A percentile compares a stretch with the other conserved stretches of the same genome.
These are phyloP conservation scores for Amaranthus palmeri DNA, from an alignment of 148 eudicot genomes.

Conservation along the genomic window DNA sequence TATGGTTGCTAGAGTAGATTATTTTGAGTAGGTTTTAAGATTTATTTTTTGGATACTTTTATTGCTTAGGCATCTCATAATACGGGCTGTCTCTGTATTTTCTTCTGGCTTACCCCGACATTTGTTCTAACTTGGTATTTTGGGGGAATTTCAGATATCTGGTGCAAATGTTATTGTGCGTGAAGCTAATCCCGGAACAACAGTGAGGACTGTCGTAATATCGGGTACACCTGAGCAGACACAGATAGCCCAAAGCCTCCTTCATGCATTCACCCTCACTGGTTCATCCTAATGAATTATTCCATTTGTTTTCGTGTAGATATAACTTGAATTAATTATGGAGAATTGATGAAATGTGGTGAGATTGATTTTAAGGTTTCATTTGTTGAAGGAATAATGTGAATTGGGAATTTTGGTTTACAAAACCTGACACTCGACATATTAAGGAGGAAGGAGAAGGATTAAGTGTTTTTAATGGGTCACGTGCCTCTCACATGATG, in stretches of 20 bases:
- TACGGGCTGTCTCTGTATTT: neutral
- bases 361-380: too few species aligned
- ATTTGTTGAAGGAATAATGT: too few species aligned
- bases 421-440: too few species aligned
- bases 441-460: too few species aligned
- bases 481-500: too few species aligned
- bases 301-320: neutral
- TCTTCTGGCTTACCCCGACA: neutral
- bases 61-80: neutral
- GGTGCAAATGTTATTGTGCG: constrained; percentile 67
- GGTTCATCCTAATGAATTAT: constrained; percentile 32
- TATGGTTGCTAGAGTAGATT: neutral
- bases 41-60: neutral
- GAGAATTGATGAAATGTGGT: too few species aligned
- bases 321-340: too few species aligned
- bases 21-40: neutral
- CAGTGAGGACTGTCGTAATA: constrained; percentile 48
- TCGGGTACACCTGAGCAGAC: constrained; percentile 82
- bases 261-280: constrained; percentile 69
- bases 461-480: too few species aligned
- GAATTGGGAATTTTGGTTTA: too few species aligned
- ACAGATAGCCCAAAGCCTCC: constrained; percentile 85
- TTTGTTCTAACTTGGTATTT: neutral
- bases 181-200: constrained; percentile 49
- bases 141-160: constrained; percentile 55